These are phyloP conservation scores for Penicillium coffeae DNA, from an alignment of 495 filamentous ascomycete genomes.

Conservation along the genomic window DNA sequence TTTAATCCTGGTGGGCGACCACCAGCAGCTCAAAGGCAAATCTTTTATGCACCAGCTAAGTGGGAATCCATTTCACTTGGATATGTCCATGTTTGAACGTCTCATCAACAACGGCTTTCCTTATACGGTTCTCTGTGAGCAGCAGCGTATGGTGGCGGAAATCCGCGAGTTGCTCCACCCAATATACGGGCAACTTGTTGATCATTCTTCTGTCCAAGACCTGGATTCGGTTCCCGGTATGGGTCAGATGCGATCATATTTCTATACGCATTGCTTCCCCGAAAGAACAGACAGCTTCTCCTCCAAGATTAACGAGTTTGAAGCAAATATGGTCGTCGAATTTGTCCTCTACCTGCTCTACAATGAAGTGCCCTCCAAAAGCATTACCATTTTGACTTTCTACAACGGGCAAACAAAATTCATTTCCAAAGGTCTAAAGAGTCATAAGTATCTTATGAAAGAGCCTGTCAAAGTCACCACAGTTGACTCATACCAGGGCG, in stretches of 20 bases:
- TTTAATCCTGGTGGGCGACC: conserved; percentile 72
- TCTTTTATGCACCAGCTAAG: conserved; percentile 54
- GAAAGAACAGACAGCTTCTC: conserved; percentile 62
- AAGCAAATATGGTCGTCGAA: conserved; percentile 72
- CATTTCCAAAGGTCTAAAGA: conserved; percentile 51
- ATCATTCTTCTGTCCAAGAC: conserved; percentile 63
- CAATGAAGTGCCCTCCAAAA: conserved; percentile 53
- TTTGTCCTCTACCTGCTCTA: conserved; percentile 69
- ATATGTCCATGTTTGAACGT: conserved; percentile 73
- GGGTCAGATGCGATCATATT: conserved; percentile 63
- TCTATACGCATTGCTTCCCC: conserved; percentile 67
- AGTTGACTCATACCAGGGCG: conserved; percentile 91
- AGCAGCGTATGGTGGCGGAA: conserved; percentile 72
- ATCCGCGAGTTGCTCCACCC: conserved; percentile 59
- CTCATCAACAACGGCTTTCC: conserved; percentile 65
- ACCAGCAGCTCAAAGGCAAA: conserved; percentile 66
- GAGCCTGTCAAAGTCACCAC: conserved; percentile 66
- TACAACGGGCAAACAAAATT: conserved; percentile 82
- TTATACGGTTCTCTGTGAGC: conserved; percentile 55
- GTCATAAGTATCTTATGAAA: conserved; percentile 45
- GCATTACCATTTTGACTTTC: conserved; percentile 86
- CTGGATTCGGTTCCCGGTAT: conserved; percentile 72
- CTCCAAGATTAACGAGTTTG: conserved; percentile 68
- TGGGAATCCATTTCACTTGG: conserved; percentile 55
- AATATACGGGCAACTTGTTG: conserved; percentile 63